A percentile compares a stretch with the other conserved stretches of the same genome.
phyloP scores from a whole-genome alignment of 2,329 filamentous ascomycete genomes.

The Colletotrichum truncatum region DNA sequence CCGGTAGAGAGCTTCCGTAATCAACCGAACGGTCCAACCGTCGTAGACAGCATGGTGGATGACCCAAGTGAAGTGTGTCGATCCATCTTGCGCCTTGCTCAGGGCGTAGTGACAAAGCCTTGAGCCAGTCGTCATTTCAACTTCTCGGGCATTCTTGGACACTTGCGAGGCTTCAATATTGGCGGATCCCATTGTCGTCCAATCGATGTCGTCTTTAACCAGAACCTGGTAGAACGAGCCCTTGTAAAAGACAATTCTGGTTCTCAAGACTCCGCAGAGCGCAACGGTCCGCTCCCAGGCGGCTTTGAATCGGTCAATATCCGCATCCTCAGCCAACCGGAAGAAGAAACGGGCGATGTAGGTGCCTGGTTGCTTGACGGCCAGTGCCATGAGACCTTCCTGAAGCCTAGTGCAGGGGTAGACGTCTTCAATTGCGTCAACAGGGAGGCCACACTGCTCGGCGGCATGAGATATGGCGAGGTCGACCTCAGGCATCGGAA shows the following conservation, averaged over 20 bases:
- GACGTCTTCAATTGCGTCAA: constrained; percentile 26
- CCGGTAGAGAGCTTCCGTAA: not conserved
- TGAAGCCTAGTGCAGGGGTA: constrained; percentile 32
- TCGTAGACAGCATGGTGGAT: constrained; percentile 22
- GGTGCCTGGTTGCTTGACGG: constrained; percentile 30
- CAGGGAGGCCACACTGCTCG: not conserved
- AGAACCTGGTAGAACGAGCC: not conserved
- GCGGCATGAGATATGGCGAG: not conserved
- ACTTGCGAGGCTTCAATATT: not conserved
- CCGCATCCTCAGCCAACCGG: not conserved
- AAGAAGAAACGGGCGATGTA: constrained; percentile 25
- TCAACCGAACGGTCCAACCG: not conserved
- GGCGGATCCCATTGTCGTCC: no score
- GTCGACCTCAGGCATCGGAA: not conserved
- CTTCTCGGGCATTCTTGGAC: not conserved
- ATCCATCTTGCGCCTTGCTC: no score
- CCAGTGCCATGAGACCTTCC: constrained; percentile 33
- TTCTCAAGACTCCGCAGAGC: constrained; percentile 10
- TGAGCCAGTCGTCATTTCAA: not conserved
- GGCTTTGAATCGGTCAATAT: constrained; percentile 34
- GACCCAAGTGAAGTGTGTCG: not conserved
- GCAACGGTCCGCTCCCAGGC: constrained; percentile 36
- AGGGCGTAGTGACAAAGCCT: constrained; percentile 3
- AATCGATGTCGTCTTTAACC: not conserved
- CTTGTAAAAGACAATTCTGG: constrained; percentile 6